These are phyloP conservation scores for Calamus simplicifolius DNA, from an alignment of 176 grass and related monocot species.

Conservation along the genomic window DNA sequence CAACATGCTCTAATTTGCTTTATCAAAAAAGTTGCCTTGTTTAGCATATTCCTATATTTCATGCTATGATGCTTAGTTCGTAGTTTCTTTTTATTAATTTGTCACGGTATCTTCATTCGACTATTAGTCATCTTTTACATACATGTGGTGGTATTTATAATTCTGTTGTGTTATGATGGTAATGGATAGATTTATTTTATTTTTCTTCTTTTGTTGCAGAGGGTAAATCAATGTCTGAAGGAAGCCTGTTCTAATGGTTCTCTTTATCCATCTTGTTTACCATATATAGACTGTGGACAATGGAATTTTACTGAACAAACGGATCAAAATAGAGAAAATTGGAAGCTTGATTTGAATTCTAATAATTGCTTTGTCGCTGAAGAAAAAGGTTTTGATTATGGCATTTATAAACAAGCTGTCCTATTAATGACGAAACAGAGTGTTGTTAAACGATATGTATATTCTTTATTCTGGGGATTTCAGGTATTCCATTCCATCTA, in stretches of 20 bases:
- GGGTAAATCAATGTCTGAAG: constrained; percentile 84
- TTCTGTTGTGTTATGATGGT: too few species aligned
- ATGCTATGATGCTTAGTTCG: too few species aligned
- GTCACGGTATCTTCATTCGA: too few species aligned
- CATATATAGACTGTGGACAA: constrained; percentile 67
- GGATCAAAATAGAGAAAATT: constrained; percentile 23
- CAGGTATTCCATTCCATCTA: constrained; percentile 64
- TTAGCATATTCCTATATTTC: too few species aligned
- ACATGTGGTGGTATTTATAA: too few species aligned
- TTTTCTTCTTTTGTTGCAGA: constrained; percentile 34
- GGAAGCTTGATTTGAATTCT: constrained; percentile 39
- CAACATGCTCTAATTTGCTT: too few species aligned
- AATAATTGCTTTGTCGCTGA: constrained; percentile 37
- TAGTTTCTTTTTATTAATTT: too few species aligned
- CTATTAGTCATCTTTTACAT: too few species aligned
- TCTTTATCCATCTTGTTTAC: constrained; percentile 29
- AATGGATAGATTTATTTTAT: too few species aligned
- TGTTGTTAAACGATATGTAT: constrained; percentile 74
- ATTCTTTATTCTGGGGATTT: constrained; percentile 94
- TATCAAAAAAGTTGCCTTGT: too few species aligned
- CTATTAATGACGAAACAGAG: constrained; percentile 49
- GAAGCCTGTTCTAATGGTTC: constrained; percentile 39
- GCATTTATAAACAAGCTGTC: constrained; percentile 74
- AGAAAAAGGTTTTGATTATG: constrained; percentile 48
- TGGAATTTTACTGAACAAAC: constrained; percentile 2